Conservation (phyloP, 2,329 filamentous ascomycete species). For the Hypoxylon sp. region DNA sequence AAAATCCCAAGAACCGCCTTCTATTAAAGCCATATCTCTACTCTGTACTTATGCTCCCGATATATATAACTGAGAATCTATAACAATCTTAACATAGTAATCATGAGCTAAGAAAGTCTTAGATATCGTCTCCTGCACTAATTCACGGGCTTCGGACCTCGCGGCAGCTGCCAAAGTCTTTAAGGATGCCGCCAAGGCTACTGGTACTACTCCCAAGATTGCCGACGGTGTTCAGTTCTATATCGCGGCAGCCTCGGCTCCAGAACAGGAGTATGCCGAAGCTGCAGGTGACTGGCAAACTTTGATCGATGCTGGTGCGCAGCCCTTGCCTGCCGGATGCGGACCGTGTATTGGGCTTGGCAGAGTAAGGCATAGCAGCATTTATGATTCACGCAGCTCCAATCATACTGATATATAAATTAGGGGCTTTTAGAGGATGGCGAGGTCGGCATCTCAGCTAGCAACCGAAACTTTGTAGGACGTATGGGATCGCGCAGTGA, state of each 20-base stretch:
- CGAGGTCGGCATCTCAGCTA: slow-evolving; percentile 79
- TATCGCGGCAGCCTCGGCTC: slow-evolving; percentile 85
- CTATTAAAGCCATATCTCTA: not conserved
- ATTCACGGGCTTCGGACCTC: slow-evolving; percentile 85
- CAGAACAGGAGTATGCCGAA: slow-evolving; percentile 84
- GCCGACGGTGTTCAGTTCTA: slow-evolving; percentile 86
- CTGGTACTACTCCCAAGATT: slow-evolving; percentile 76
- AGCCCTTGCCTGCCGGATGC: slow-evolving; percentile 79
- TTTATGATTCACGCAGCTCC: not conserved
- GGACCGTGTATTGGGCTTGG: slow-evolving; percentile 89
- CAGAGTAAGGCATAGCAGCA: slow-evolving; percentile 44
- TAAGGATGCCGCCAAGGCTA: slow-evolving; percentile 48
- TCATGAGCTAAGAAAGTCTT: not conserved
- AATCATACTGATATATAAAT: not conserved
- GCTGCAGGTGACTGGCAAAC: slow-evolving; percentile 88
- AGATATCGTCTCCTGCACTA: slow-evolving; percentile 90
- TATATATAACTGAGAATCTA: not conserved
- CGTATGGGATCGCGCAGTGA: slow-evolving; percentile 78
- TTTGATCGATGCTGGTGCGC: slow-evolving; percentile 84
- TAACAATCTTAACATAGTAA: not conserved
- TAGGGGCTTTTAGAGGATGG: not conserved
- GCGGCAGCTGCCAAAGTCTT: slow-evolving; percentile 86
- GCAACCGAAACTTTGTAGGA: slow-evolving; percentile 92
- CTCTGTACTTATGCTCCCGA: not conserved
- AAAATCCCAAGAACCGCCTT: no score